phyloP scores from a whole-genome alignment of 192 early-diverging fungal genomes.

The Paraglomus occultum region DNA sequence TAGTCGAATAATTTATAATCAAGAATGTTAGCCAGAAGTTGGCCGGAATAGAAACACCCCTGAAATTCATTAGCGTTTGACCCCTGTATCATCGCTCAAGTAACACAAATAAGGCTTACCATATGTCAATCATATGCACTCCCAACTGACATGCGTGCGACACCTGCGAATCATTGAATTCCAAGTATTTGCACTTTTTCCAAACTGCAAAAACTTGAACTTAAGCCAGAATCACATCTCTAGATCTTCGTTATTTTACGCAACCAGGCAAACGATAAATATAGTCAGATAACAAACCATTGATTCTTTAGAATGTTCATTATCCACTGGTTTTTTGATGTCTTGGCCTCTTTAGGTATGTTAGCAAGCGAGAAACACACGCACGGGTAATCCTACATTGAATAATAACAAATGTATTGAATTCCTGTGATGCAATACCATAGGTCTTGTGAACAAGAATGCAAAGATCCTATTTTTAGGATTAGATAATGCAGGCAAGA shows the following conservation, averaged over 20 bases:
- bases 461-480: conserved; percentile 99
- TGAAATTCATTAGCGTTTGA: not conserved
- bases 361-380: not conserved
- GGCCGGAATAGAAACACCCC: not conserved
- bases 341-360: conserved; percentile 87
- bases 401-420: not conserved
- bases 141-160: conserved; percentile 2
- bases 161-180: not conserved
- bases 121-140: not conserved
- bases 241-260: not conserved
- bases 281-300: no score
- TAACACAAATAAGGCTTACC: not conserved
- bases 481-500: conserved; percentile 98
- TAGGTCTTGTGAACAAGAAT: conserved; percentile 98
- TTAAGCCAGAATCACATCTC: not conserved
- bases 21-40: not conserved
- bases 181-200: not conserved
- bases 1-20: not conserved
- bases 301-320: conserved; percentile 75
- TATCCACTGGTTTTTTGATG: conserved; percentile 97
- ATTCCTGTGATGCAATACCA: not conserved
- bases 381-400: not conserved
- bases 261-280: not conserved
- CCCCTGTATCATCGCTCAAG: not conserved
- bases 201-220: not conserved